Evolutionary conservation across 2,329 filamentous ascomycete genomes (phyloP).

Genomic region (Didymella keratinophila): DNA sequence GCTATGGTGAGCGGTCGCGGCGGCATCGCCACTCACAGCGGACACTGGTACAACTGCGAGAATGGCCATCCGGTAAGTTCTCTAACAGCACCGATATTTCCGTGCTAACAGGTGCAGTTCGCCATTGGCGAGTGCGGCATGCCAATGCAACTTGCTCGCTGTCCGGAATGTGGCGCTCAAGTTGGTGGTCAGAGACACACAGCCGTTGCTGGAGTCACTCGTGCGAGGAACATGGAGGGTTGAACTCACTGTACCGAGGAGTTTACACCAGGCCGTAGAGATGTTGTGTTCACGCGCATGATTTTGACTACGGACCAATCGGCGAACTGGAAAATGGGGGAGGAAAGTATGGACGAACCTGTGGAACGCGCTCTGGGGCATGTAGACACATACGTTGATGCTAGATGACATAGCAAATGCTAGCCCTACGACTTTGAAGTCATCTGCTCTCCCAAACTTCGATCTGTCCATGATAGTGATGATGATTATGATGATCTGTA

Average conservation of each 20-base stretch:
- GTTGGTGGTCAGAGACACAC: slow-evolving; percentile 65
- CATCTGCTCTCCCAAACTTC: no score
- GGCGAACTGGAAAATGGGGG: no score
- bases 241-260: not conserved
- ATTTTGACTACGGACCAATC: no score
- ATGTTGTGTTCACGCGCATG: not conserved
- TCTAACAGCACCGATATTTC: not conserved
- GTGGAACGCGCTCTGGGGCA: no score
- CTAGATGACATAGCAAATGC: no score
- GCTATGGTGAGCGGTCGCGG: slow-evolving; percentile 57
- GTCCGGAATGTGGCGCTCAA: slow-evolving; percentile 64
- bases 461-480: no score
- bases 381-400: no score
- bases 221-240: slow-evolving; percentile 59
- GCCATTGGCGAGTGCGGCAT: slow-evolving; percentile 72
- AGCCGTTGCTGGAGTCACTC: slow-evolving; percentile 60
- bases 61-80: slow-evolving; percentile 61
- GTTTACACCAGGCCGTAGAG: not conserved
- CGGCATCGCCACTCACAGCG: slow-evolving; percentile 55
- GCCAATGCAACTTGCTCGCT: slow-evolving; percentile 67
- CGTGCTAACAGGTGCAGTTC: slow-evolving; percentile 48
- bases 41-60: slow-evolving; percentile 68
- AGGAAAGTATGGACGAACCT: no score
- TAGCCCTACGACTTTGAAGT: no score
- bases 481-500: not conserved